Conservation (phyloP, 768 basidiomycete species). For the Phallus indusiatus region DNA sequence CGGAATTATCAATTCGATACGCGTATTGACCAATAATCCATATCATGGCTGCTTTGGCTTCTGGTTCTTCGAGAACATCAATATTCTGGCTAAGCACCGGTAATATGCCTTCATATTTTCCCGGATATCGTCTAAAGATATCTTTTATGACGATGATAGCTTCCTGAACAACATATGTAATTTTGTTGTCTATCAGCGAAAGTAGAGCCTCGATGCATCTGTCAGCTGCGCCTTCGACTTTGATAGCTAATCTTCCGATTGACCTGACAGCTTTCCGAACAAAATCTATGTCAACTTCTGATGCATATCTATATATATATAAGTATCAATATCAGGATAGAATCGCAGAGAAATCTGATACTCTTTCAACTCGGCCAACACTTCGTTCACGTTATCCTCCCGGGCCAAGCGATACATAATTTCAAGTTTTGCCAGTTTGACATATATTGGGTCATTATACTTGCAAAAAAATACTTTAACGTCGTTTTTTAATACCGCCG, state of each 20-base stretch:
- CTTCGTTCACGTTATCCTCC: constrained; percentile 89
- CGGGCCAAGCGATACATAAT: constrained; percentile 97
- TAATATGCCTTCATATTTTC: constrained; percentile 93
- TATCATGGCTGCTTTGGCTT: constrained; percentile 94
- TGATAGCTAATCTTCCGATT: constrained; percentile 96
- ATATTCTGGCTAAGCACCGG: constrained; percentile 88
- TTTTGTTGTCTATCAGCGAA: constrained; percentile 82
- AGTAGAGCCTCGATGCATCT: constrained; percentile 83
- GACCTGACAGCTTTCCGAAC: constrained; percentile 96
- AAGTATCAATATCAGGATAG: neutral
- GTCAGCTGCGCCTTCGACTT: constrained; percentile 84
- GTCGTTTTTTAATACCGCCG: constrained; percentile 87
- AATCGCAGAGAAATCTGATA: constrained; percentile 26
- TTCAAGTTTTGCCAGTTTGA: constrained; percentile 95
- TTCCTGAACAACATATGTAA: constrained; percentile 95
- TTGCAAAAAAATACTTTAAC: constrained; percentile 99
- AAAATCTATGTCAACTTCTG: constrained; percentile 97
- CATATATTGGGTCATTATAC: constrained; percentile 98
- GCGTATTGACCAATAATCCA: constrained; percentile 98
- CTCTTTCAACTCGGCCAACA: constrained; percentile 93
- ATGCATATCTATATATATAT: constrained; percentile 64
- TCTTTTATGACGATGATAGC: constrained; percentile 97
- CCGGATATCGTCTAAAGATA: constrained; percentile 94
- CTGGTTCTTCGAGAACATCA: constrained; percentile 88
- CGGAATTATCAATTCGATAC: constrained; percentile 89